Percentiles rank a stretch among this genome's conserved stretches.
Evolutionary conservation across 2,329 filamentous ascomycete genomes (phyloP).

Genomic region (Lasiodiplodia citricola): DNA sequence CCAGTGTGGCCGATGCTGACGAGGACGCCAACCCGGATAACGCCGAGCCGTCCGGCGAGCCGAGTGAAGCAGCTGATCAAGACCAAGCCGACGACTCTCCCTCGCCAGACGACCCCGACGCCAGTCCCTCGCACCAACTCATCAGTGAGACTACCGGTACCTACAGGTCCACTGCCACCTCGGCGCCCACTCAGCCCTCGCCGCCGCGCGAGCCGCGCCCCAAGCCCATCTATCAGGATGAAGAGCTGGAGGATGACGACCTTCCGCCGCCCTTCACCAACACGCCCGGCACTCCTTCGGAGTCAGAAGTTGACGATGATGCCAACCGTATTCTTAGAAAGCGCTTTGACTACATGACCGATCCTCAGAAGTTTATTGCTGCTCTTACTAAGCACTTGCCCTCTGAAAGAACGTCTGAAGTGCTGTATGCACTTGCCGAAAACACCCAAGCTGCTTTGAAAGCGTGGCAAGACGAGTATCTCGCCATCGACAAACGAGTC

Average conservation of each 20-base stretch:
- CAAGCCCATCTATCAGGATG: slow-evolving; percentile 22
- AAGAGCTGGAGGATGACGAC: slow-evolving; percentile 32
- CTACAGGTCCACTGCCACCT: not conserved
- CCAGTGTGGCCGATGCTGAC: slow-evolving; percentile 37
- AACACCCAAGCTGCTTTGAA: slow-evolving; percentile 60
- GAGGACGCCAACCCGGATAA: slow-evolving; percentile 33
- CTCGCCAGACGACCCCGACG: slow-evolving; percentile 18
- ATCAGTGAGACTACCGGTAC: slow-evolving; percentile 17
- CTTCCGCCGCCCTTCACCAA: slow-evolving; percentile 45
- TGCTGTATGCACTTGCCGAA: slow-evolving; percentile 60
- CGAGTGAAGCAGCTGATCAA: slow-evolving; percentile 22
- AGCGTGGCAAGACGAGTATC: slow-evolving; percentile 64
- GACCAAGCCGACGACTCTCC: slow-evolving; percentile 26
- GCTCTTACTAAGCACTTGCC: slow-evolving; percentile 50
- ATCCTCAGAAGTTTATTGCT: slow-evolving; percentile 49
- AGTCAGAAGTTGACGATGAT: slow-evolving; percentile 44
- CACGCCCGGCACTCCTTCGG: slow-evolving; percentile 34
- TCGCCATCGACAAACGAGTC: slow-evolving; percentile 56
- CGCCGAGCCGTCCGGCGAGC: slow-evolving; percentile 22
- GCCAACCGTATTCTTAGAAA: slow-evolving; percentile 50
- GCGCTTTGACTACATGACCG: slow-evolving; percentile 49
- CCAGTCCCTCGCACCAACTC: slow-evolving; percentile 19
- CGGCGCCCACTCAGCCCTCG: not conserved
- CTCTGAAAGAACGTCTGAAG: slow-evolving; percentile 53
- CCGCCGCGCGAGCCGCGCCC: slow-evolving; percentile 15